Conservation (phyloP, 2,329 filamentous ascomycete species). For the Colletotrichum simmondsii region DNA sequence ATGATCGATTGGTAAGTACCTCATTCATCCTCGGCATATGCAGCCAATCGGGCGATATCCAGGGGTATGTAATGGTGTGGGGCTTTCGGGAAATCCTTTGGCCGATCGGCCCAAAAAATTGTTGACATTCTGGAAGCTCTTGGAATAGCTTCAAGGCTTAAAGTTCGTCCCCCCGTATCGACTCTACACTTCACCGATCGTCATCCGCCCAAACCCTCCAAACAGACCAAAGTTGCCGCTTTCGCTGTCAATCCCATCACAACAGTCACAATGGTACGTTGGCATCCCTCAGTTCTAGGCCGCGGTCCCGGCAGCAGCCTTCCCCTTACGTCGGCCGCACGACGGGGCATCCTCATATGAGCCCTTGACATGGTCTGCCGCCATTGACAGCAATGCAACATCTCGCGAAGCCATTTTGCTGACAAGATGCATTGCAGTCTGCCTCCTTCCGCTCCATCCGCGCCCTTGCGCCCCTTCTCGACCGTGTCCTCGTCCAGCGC, state of each 20-base stretch:
- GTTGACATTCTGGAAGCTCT: slow-evolving; percentile 53
- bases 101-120: slow-evolving; percentile 46
- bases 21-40: not conserved
- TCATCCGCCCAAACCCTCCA: slow-evolving; percentile 34
- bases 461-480: slow-evolving; percentile 92
- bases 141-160: slow-evolving; percentile 47
- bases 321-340: not conserved
- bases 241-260: not conserved
- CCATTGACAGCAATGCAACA: not conserved
- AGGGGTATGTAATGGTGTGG: slow-evolving; percentile 14
- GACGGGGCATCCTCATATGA: not conserved
- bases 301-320: not conserved
- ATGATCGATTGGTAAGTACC: not conserved
- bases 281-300: not conserved
- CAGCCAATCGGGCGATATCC: not conserved
- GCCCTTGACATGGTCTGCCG: too few relatives aligned
- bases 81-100: slow-evolving; percentile 33
- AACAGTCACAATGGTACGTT: slow-evolving; percentile 40
- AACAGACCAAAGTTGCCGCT: slow-evolving; percentile 39
- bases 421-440: slow-evolving; percentile 52
- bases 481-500: slow-evolving; percentile 98
- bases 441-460: slow-evolving; percentile 94
- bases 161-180: slow-evolving; percentile 40
- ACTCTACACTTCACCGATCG: slow-evolving; percentile 30
- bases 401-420: not conserved